Evolutionary conservation across 257 asterid species (phyloP).

Genomic region (Apocynum venetum): DNA sequence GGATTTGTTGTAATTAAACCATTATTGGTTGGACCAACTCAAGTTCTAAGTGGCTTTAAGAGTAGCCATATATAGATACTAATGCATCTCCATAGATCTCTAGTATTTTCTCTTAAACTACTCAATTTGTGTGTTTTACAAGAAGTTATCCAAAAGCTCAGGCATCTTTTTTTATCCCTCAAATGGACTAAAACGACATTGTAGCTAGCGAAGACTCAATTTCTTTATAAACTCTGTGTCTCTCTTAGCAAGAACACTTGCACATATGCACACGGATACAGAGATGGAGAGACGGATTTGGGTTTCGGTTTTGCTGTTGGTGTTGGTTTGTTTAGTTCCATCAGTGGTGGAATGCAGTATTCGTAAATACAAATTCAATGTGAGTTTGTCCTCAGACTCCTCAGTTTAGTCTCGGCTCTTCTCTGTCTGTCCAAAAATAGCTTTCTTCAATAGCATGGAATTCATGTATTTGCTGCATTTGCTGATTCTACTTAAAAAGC

Average conservation of each 20-base stretch:
- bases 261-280: not conserved
- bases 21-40: slow-evolving; percentile 26
- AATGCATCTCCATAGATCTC: not conserved
- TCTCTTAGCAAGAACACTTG: not conserved
- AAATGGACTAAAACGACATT: slow-evolving; percentile 17
- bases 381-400: slow-evolving; percentile 18
- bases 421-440: too few species aligned
- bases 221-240: slow-evolving; percentile 22
- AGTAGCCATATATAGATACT: not conserved
- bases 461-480: not conserved
- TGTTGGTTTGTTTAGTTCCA: slow-evolving; percentile 30
- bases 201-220: not conserved
- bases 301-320: slow-evolving; percentile 15
- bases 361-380: slow-evolving; percentile 52
- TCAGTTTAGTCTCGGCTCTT: not conserved
- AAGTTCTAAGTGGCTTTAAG: slow-evolving; percentile 7
- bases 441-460: not conserved
- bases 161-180: slow-evolving; percentile 19
- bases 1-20: slow-evolving; percentile 17
- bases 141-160: slow-evolving; percentile 12
- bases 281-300: slow-evolving; percentile 34
- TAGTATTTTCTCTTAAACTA: not conserved
- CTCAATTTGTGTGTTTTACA: slow-evolving; percentile 15
- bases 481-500: not conserved
- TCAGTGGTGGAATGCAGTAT: slow-evolving; percentile 27